Conservation (phyloP, 2,329 filamentous ascomycete species). For the Cytospora mali region DNA sequence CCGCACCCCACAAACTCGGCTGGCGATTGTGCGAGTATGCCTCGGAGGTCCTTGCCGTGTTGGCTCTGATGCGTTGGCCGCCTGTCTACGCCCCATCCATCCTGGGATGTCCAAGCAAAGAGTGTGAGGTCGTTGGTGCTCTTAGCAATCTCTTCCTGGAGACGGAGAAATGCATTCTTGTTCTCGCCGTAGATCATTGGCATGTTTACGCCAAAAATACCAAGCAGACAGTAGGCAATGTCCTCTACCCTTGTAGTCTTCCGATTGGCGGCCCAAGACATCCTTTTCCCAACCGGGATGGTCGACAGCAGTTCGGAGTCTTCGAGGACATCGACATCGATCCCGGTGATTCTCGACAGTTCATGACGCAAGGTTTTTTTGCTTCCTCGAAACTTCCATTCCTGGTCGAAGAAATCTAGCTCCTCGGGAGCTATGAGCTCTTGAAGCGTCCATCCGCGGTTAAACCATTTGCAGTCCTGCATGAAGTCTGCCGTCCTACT, state of each 20-base stretch:
- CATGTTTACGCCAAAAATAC: slow-evolving; percentile 36
- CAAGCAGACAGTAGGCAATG: slow-evolving; percentile 31
- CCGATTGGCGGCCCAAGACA: slow-evolving; percentile 35
- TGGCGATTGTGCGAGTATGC: slow-evolving; percentile 27
- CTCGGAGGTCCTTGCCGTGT: slow-evolving; percentile 20
- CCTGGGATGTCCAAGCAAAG: slow-evolving; percentile 28
- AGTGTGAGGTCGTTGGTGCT: slow-evolving; percentile 28
- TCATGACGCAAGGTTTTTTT: slow-evolving; percentile 21
- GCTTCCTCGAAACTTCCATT: slow-evolving; percentile 24
- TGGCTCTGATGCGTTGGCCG: slow-evolving; percentile 13
- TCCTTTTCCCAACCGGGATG: slow-evolving; percentile 31
- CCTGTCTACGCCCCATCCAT: slow-evolving; percentile 6
- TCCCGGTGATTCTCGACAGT: slow-evolving; percentile 25
- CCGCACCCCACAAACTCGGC: slow-evolving; percentile 25
- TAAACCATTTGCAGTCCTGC: slow-evolving; percentile 27
- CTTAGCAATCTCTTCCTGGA: slow-evolving; percentile 35
- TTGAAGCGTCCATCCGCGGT: slow-evolving; percentile 29
- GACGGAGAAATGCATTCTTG: slow-evolving; percentile 30
- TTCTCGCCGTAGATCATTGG: slow-evolving; percentile 37
- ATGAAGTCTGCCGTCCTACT: slow-evolving; percentile 16
- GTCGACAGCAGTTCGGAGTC: slow-evolving; percentile 20
- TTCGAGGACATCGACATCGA: slow-evolving; percentile 22
- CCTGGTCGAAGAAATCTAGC: slow-evolving; percentile 27
- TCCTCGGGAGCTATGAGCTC: slow-evolving; percentile 26
- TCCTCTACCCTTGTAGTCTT: slow-evolving; percentile 32